A percentile compares a stretch with the other conserved stretches of the same genome.
These are phyloP conservation scores for Mercurialis annua DNA, from an alignment of 345 rosid species.

Conservation along the genomic window DNA sequence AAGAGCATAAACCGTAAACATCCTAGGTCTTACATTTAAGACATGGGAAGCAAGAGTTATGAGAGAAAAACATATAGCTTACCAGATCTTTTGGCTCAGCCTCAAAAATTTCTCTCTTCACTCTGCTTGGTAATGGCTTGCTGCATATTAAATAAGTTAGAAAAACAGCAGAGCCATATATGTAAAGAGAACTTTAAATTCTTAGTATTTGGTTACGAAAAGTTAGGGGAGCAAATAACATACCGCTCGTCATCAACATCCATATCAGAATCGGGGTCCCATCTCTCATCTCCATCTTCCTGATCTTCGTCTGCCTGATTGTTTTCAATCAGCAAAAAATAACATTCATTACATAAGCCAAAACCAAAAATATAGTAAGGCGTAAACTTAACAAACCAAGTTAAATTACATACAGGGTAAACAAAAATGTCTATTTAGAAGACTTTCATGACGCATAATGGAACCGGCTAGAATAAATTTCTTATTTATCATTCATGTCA, in stretches of 20 bases:
- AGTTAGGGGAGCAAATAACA: slow-evolving; percentile 4
- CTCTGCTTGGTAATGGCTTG: slow-evolving; percentile 63
- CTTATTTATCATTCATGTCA: not conserved
- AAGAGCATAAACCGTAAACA: not conserved
- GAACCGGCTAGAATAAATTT: not conserved
- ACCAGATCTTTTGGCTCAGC: slow-evolving; percentile 63
- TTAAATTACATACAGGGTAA: not conserved
- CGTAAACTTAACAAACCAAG: not conserved
- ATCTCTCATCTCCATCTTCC: slow-evolving; percentile 77
- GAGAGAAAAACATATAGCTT: slow-evolving; percentile 10
- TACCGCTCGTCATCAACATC: slow-evolving; percentile 76
- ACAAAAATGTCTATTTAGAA: not conserved
- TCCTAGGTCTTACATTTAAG: not conserved
- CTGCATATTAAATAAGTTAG: slow-evolving; percentile 37
- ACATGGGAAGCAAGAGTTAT: not conserved
- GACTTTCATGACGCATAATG: not conserved
- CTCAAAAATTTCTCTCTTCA: slow-evolving; percentile 70
- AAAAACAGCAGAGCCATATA: slow-evolving; percentile 5
- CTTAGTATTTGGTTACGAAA: not conserved
- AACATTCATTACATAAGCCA: slow-evolving; percentile 2
- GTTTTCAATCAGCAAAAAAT: slow-evolving; percentile 9
- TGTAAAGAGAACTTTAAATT: not conserved
- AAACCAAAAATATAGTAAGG: not conserved
- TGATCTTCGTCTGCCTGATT: slow-evolving; percentile 71
- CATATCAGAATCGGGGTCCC: slow-evolving; percentile 81